A percentile compares a stretch with the other conserved stretches of the same genome.
Evolutionary conservation across 2,329 filamentous ascomycete species (phyloP).

Genomic region (Cytospora paraplurivora): DNA sequence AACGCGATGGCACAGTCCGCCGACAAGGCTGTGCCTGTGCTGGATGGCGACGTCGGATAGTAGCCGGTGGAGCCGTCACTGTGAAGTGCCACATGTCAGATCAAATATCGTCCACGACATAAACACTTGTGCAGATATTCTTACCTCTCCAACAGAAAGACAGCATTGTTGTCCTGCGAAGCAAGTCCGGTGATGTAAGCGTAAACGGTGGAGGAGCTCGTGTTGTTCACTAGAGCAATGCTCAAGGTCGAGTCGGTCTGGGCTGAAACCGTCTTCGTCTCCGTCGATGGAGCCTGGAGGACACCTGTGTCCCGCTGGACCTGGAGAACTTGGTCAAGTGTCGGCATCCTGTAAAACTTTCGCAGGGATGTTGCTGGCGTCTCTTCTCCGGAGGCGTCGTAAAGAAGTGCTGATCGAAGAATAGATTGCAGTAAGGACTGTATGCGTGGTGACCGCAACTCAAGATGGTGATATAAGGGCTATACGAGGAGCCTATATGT

Average conservation of each 20-base stretch:
- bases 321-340: slow-evolving; percentile 34
- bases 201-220: slow-evolving; percentile 60
- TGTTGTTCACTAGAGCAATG: slow-evolving; percentile 67
- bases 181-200: slow-evolving; percentile 72
- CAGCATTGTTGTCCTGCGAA: slow-evolving; percentile 58
- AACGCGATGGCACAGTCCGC: slow-evolving; percentile 65
- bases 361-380: not conserved
- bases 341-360: slow-evolving; percentile 32
- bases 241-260: slow-evolving; percentile 48
- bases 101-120: not conserved
- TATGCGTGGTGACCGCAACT: not conserved
- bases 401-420: slow-evolving; percentile 2
- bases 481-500: slow-evolving; percentile 10
- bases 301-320: slow-evolving; percentile 33
- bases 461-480: not conserved
- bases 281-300: slow-evolving; percentile 32
- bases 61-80: slow-evolving; percentile 65
- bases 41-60: slow-evolving; percentile 61
- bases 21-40: slow-evolving; percentile 52
- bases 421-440: not conserved
- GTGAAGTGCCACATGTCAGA: slow-evolving; percentile 2
- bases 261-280: not conserved
- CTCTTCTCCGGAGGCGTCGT: not conserved
- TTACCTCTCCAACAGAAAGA: slow-evolving; percentile 60
- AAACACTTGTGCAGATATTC: not conserved